These are phyloP conservation scores for Linderina pennispora DNA, from an alignment of 192 early-diverging fungal species.

Conservation along the genomic window DNA sequence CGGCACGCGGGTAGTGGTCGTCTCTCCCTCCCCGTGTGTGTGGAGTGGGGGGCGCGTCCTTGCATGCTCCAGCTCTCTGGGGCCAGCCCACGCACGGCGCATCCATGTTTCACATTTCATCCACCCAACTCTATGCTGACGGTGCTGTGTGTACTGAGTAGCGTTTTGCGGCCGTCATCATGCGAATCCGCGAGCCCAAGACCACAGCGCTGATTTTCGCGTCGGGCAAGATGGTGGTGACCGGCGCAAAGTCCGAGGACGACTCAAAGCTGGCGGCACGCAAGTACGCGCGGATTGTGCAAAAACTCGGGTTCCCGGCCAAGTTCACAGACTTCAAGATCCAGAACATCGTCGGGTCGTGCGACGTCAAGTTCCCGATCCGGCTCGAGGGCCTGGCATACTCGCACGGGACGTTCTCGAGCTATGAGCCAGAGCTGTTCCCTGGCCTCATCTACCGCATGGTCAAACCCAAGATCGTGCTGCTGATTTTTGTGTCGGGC, in stretches of 20 bases:
- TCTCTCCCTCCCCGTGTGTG: too few relatives aligned
- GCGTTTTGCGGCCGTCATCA: conserved; percentile 99
- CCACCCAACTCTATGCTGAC: too few relatives aligned
- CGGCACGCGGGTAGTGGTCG: too few relatives aligned
- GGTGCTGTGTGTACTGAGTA: conserved; percentile 22
- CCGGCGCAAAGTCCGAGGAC: conserved; percentile 97
- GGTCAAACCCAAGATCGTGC: conserved; percentile 96
- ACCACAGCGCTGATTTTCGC: conserved; percentile 99
- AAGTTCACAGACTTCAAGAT: conserved; percentile 99
- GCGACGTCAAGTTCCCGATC: conserved; percentile 99
- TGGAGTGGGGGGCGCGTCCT: too few relatives aligned
- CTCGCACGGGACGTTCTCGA: conserved; percentile 81
- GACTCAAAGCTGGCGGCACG: conserved; percentile 93
- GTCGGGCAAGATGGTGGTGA: conserved; percentile 99
- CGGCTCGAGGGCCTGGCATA: conserved; percentile 94
- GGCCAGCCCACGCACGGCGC: conserved; percentile 2
- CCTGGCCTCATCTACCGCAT: conserved; percentile 99
- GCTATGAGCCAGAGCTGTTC: conserved; percentile 98
- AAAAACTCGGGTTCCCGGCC: conserved; percentile 95
- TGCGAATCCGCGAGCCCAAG: conserved; percentile 99
- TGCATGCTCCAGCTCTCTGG: neutral
- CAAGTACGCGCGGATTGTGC: conserved; percentile 99
- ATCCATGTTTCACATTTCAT: neutral
- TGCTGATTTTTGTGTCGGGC: conserved; percentile 98
- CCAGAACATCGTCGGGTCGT: conserved; percentile 98